These are phyloP conservation scores for Candida ficus DNA, from an alignment of 805 yeast species.

Conservation along the genomic window DNA sequence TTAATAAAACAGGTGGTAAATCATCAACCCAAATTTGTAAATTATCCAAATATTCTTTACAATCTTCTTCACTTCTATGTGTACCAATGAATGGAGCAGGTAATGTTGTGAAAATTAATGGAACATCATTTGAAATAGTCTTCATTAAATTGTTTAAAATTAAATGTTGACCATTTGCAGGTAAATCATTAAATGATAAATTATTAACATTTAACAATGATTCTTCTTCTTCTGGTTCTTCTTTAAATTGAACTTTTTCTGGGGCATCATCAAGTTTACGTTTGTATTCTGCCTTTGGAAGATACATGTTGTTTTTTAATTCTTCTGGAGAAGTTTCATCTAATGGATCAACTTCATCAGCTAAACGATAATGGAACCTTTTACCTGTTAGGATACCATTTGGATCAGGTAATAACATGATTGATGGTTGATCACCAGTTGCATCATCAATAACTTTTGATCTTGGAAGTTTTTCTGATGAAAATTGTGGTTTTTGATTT, in stretches of 20 bases:
- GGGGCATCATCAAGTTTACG: slow-evolving; percentile 3
- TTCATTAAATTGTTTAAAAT: slow-evolving; percentile 84
- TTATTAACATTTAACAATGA: slow-evolving; percentile 32
- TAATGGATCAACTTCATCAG: slow-evolving; percentile 9
- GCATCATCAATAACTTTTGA: slow-evolving; percentile 65
- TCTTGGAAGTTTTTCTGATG: slow-evolving; percentile 67
- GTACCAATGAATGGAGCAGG: slow-evolving; percentile 88
- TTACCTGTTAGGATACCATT: slow-evolving; percentile 12
- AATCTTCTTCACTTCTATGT: slow-evolving; percentile 60
- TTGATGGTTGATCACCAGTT: slow-evolving; percentile 61
- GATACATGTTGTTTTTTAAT: not conserved
- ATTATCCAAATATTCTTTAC: slow-evolving; percentile 70
- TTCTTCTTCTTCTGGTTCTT: slow-evolving; percentile 17
- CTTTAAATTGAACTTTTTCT: not conserved
- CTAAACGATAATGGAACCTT: slow-evolving; percentile 8
- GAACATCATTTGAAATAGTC: slow-evolving; percentile 55
- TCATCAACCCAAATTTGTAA: slow-evolving; percentile 77
- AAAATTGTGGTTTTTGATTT: slow-evolving; percentile 50
- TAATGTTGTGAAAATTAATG: slow-evolving; percentile 78
- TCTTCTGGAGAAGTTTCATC: not conserved
- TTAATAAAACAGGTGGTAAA: slow-evolving; percentile 74
- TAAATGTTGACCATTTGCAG: slow-evolving; percentile 86
- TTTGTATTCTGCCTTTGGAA: not conserved
- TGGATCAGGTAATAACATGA: slow-evolving; percentile 48
- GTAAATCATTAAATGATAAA: slow-evolving; percentile 74